Percentiles rank a stretch among this genome's conserved stretches.
Evolutionary conservation across 2,329 filamentous ascomycete species (phyloP).

Genomic region (Penicillium expansum): DNA sequence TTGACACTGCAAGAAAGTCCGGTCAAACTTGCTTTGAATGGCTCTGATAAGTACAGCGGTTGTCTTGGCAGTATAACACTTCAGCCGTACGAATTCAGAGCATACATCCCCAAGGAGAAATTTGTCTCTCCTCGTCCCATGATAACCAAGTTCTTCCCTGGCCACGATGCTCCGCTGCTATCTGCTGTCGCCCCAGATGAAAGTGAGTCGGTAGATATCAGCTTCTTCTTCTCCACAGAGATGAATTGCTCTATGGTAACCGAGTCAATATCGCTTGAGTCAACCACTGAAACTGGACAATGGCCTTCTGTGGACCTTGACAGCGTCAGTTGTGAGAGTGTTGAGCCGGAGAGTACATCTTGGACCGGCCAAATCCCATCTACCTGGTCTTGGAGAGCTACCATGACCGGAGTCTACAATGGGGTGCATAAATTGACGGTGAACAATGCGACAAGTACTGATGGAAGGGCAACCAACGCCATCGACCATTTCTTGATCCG

Average conservation of each 20-base stretch:
- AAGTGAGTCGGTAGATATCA: conserved; percentile 49
- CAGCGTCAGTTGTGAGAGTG: conserved; percentile 47
- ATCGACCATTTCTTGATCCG: conserved; percentile 63
- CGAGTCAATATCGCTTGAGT: conserved; percentile 51
- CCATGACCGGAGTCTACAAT: conserved; percentile 56
- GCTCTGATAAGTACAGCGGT: conserved; percentile 51
- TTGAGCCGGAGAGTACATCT: conserved; percentile 33
- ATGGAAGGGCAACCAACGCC: conserved; percentile 49
- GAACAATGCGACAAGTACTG: conserved; percentile 50
- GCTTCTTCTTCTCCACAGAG: conserved; percentile 57
- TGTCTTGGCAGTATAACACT: conserved; percentile 56
- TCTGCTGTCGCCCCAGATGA: conserved; percentile 46
- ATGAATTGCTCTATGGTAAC: conserved; percentile 61
- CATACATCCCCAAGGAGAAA: conserved; percentile 54
- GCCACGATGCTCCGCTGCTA: conserved; percentile 58
- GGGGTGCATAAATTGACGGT: conserved; percentile 60
- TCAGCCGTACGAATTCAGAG: conserved; percentile 57
- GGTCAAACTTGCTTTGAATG: conserved; percentile 48
- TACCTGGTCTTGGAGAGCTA: conserved; percentile 54
- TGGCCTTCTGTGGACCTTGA: conserved; percentile 45
- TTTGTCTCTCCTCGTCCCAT: conserved; percentile 55
- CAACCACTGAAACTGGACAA: conserved; percentile 50
- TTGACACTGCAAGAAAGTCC: conserved; percentile 50
- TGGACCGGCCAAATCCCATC: conserved; percentile 55
- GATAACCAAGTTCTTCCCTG: conserved; percentile 60